A percentile compares a stretch with the other conserved stretches of the same genome.
Evolutionary conservation across 2,329 filamentous ascomycete species (phyloP).

Genomic region (Phaeoacremonium minimum): DNA sequence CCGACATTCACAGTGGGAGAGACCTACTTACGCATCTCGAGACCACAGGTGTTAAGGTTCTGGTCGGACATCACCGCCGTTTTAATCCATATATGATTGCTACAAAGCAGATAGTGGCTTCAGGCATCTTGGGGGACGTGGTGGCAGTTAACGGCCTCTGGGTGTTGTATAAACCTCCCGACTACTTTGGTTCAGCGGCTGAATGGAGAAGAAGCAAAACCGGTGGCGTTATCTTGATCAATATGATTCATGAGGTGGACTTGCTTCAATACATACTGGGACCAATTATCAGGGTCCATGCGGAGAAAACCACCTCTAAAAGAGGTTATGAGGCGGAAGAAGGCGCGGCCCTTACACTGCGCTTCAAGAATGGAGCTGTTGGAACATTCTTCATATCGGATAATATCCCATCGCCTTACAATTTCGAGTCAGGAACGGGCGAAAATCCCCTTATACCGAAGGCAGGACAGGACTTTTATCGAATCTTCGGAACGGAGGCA

Average conservation of each 20-base stretch:
- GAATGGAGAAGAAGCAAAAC: conserved; percentile 40
- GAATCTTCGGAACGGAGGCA: conserved; percentile 27
- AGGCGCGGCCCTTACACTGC: conserved; percentile 47
- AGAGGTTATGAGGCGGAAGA: conserved; percentile 48
- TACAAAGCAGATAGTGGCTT: conserved; percentile 37
- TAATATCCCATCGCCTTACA: conserved; percentile 43
- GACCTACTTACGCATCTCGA: conserved; percentile 21
- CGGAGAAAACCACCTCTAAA: conserved; percentile 38
- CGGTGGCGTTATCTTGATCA: conserved; percentile 50
- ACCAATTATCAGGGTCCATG: conserved; percentile 44
- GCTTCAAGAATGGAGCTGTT: conserved; percentile 48
- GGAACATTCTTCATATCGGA: conserved; percentile 55
- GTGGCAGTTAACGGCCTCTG: conserved; percentile 53
- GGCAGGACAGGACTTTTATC: conserved; percentile 39
- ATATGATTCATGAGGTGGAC: conserved; percentile 58
- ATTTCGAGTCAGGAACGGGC: conserved; percentile 53
- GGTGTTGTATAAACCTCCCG: conserved; percentile 43
- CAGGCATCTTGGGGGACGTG: conserved; percentile 35
- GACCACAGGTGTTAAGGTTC: conserved; percentile 29
- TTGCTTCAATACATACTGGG: conserved; percentile 53
- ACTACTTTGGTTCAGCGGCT: conserved; percentile 43
- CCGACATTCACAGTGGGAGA: conserved; percentile 28
- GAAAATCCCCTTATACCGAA: conserved; percentile 51
- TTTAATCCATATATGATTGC: conserved; percentile 53
- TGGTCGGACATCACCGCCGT: conserved; percentile 55